Base-by-base conservation (phyloP, 2,329 filamentous ascomycete genomes). In the Colletotrichum magnum region DNA sequence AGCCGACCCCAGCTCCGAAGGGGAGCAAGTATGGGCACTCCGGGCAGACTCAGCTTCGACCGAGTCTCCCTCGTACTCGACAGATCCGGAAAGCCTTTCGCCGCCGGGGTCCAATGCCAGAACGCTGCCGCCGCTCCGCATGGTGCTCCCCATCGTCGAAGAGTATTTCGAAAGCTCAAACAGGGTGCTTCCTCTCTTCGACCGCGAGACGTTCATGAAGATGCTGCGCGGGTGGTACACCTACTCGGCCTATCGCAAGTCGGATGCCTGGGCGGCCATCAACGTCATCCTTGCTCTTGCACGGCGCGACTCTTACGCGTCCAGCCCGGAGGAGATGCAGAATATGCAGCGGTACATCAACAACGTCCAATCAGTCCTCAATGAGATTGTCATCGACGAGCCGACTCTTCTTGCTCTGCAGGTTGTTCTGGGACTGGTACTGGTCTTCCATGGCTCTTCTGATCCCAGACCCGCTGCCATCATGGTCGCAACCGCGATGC, bases 321-420 rank as follows among this genome's bases (percentile, higher is more conserved):
- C 65, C 10, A 68, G 60, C n/a, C 2, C 28, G 7, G 41, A 58
- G 1, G 60, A 50, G 21, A 68, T 60, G 1, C 60, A 64, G 12
- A 53, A 64, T 0, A 68, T 69, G 66, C 66, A 60, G 32, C n/a
- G 24, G 1, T 65, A 60, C 32, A 69, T 78, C 26, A 70, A 73
- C 6, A 77, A 75, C 26, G 76, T 75, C 0, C 76, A 76, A 48
- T 74, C 62, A 9, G 73, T 74, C 24, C 71, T 79, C 2, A 72
- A 76, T n/a, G 74, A 75, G n/a, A 56, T 79, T 6, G 73, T 76
- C 16, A 71, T 72, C 3, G 68, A 74, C 21, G 74, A 78, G 6
- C 73, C 77, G 52, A 75, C 75, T 12, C 73, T 73, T 0, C 69
- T 78, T 6, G 77, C 74, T 6, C 53, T 78, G 45, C 76, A 79